Conservation (phyloP, 345 rosid genomes). For the Citrus australasica region DNA sequence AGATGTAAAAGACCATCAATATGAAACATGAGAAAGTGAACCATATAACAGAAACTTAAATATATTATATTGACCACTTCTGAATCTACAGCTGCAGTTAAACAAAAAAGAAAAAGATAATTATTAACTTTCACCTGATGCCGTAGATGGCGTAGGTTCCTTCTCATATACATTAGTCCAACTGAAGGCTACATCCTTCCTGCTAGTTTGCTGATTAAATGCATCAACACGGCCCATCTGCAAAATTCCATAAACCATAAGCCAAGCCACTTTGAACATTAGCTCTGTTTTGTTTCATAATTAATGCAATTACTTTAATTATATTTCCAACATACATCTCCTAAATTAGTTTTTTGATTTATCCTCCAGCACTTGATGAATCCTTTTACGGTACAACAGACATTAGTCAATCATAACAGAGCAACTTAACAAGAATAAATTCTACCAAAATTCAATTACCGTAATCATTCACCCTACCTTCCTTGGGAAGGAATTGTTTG, state of each 20-base stretch:
- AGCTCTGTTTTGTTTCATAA: not conserved
- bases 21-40: not conserved
- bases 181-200: constrained; percentile 55
- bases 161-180: constrained; percentile 73
- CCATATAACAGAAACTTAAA: not conserved
- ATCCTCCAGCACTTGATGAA: not conserved
- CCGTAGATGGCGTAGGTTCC: constrained; percentile 24
- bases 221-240: constrained; percentile 80
- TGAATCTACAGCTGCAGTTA: not conserved
- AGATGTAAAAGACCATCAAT: not conserved
- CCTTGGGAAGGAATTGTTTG: constrained; percentile 64
- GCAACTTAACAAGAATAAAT: not conserved
- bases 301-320: not conserved
- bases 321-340: not conserved
- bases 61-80: not conserved
- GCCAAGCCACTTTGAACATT: not conserved
- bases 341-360: not conserved
- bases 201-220: constrained; percentile 44
- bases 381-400: not conserved
- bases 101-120: not conserved
- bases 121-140: constrained; percentile 31
- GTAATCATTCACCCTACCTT: constrained; percentile 44
- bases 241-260: constrained; percentile 15
- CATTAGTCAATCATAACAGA: not conserved
- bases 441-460: not conserved